These are phyloP conservation scores for Sarocladium strictum DNA, from an alignment of 2,329 filamentous ascomycete species.

Conservation along the genomic window DNA sequence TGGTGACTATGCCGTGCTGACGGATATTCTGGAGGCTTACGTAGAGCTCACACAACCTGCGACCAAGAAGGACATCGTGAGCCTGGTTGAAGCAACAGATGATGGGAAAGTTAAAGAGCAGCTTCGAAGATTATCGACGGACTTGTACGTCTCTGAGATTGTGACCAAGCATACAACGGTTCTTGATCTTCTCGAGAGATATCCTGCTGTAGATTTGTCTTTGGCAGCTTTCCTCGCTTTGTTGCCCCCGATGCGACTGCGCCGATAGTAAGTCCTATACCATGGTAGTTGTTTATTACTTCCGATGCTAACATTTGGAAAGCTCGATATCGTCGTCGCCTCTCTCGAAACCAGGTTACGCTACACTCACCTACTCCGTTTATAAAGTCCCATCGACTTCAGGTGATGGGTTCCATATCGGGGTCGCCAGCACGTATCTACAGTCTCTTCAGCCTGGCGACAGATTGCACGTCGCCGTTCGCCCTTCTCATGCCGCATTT, in stretches of 20 bases:
- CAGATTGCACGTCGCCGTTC: constrained; percentile 9
- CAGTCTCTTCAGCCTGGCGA: neutral
- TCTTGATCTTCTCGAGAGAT: no score
- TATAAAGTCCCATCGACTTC: neutral
- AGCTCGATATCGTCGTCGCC: neutral
- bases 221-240: no score
- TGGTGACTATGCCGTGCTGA: constrained; percentile 40
- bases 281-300: neutral
- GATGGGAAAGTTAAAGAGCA: constrained; percentile 13
- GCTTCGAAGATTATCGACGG: no score
- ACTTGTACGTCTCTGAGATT: no score
- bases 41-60: constrained; percentile 69
- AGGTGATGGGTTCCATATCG: neutral
- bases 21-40: constrained; percentile 62
- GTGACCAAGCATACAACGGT: no score
- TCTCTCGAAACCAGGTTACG: no score
- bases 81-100: constrained; percentile 33
- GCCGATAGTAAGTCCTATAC: no score
- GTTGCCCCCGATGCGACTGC: no score
- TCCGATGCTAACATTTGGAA: neutral
- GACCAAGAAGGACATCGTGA: constrained; percentile 52
- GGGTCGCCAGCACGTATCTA: neutral
- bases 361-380: no score
- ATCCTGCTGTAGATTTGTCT: no score
- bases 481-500: no score